Conservation (phyloP, 2,329 filamentous ascomycete genomes). For the Torrubiella hemipterigena region DNA sequence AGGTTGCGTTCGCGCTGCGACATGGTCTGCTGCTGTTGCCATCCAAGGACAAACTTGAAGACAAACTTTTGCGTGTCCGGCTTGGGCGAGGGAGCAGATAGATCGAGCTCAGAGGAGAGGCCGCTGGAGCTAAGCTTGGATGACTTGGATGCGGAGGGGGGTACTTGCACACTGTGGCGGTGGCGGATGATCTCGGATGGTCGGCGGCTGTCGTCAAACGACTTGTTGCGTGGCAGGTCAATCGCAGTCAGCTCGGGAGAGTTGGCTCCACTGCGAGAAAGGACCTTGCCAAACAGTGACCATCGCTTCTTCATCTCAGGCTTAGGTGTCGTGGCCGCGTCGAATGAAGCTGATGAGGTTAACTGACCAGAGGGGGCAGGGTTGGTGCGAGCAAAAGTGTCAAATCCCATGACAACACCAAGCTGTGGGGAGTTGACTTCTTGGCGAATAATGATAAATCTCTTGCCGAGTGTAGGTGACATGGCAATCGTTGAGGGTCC, state of each 20-base stretch:
- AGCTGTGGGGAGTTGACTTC: conserved; percentile 42
- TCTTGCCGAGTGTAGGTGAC: conserved; percentile 71
- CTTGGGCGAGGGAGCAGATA: conserved; percentile 41
- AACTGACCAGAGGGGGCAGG: too few relatives aligned
- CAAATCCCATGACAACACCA: conserved; percentile 37
- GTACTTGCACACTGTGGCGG: conserved; percentile 11
- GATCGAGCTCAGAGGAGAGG: conserved; percentile 32
- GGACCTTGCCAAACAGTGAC: conserved; percentile 52
- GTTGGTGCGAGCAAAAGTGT: conserved; percentile 28
- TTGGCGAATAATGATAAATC: conserved; percentile 80
- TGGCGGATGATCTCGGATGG: conserved; percentile 26
- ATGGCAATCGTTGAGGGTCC: conserved; percentile 70
- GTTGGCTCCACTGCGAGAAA: conserved; percentile 26
- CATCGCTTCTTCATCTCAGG: conserved; percentile 45
- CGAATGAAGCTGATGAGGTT: conserved; percentile 7
- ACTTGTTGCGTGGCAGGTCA: conserved; percentile 11
- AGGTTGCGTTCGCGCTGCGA: conserved; percentile 51
- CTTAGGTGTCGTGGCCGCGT: conserved; percentile 14
- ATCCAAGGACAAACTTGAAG: conserved; percentile 66
- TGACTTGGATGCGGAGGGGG: conserved; percentile 23
- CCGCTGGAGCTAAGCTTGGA: conserved; percentile 15
- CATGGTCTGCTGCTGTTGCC: conserved; percentile 43
- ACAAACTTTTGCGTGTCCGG: conserved; percentile 46
- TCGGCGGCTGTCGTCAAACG: conserved; percentile 35
- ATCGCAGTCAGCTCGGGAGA: conserved; percentile 5